Percentiles rank a stretch among this genome's conserved stretches.
Evolutionary conservation across 192 early-diverging fungal genomes (phyloP).

Genomic region (Backusella australiensis): DNA sequence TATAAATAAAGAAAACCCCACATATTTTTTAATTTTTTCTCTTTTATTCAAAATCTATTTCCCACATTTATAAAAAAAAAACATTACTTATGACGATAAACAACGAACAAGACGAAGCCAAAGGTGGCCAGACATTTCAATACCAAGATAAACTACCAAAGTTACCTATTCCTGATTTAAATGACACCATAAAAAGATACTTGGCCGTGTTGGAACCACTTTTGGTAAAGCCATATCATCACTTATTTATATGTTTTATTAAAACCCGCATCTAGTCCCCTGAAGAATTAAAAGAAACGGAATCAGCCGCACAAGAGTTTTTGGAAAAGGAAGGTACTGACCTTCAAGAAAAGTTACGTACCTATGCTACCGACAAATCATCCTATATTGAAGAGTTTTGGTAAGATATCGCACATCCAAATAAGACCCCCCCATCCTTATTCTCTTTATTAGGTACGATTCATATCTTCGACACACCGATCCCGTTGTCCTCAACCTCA

Average conservation of each 20-base stretch:
- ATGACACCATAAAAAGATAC: constrained; percentile 45
- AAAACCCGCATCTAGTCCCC: constrained; percentile 37
- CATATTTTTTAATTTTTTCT: neutral
- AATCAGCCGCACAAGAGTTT: constrained; percentile 34
- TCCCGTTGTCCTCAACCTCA: constrained; percentile 43
- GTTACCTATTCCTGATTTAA: constrained; percentile 54
- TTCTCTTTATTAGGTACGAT: constrained; percentile 28
- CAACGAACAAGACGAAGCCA: neutral
- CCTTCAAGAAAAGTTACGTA: constrained; percentile 56
- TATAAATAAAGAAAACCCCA: neutral
- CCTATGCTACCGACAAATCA: constrained; percentile 45
- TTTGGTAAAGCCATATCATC: neutral
- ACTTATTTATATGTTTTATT: neutral
- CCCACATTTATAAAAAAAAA: neutral
- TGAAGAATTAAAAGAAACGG: constrained; percentile 42
- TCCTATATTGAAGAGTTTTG: constrained; percentile 52
- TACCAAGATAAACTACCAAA: constrained; percentile 57
- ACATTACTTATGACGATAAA: neutral
- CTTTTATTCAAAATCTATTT: neutral
- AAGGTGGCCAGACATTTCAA: constrained; percentile 45
- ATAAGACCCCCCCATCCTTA: too few relatives aligned
- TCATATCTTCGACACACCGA: constrained; percentile 40
- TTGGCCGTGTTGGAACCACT: constrained; percentile 34
- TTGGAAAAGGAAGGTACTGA: constrained; percentile 43
- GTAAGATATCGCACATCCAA: constrained; percentile 5